Evolutionary conservation across 441 rosid genomes (phyloP), one percentile per base, ranked within the genome.

Genomic region (Flueggea neowawraea): DNA sequence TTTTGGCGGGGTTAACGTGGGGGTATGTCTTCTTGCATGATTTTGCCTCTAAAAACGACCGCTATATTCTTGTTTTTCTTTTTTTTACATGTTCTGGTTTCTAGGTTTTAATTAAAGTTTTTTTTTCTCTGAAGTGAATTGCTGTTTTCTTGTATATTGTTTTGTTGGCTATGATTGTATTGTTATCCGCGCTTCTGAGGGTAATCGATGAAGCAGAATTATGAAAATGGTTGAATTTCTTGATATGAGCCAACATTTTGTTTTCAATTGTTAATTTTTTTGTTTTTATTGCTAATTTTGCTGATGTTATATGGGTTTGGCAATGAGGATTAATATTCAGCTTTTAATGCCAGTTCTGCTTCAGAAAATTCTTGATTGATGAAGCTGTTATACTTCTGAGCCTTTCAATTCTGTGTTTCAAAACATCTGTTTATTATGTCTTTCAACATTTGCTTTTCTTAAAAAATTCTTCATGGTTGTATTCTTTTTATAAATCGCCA

Each of bases 181-280:
- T 43, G 66, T 87, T 88, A 86, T 91, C 96, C 94, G 94, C 96
- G 96, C 97, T 88, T 91, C 94, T 80, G 97, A 86, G 95, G 78
- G 69, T 4, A 63, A 60, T 86, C 86, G 0, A 52, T 91, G 95
- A 91, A 89, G 96, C 72, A 84, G 11, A 75, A 36, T 58, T 47
- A 66, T 16, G 16, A 58, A 69, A 59, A 79, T 82, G 91, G 96
- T 92, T 92, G 96, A 89, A 87, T 87, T 89, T 89, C 95, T 92
- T 92, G 57, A 87, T 82, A 91, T 89, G 96, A 86, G 96, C 98
- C 90, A 58, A 6, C 0, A 6, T 1, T 22, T n/a, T 31, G 14
- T 8, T 7, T 0, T 6, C n/a, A n/a, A n/a, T n/a, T n/a, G n/a
- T n/a, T n/a, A n/a, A n/a, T n/a, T n/a, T n/a, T n/a, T n/a, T n/a